Evolutionary conservation across 2,329 filamentous ascomycete species (phyloP).

Genomic region (Emericellopsis atlantica): DNA sequence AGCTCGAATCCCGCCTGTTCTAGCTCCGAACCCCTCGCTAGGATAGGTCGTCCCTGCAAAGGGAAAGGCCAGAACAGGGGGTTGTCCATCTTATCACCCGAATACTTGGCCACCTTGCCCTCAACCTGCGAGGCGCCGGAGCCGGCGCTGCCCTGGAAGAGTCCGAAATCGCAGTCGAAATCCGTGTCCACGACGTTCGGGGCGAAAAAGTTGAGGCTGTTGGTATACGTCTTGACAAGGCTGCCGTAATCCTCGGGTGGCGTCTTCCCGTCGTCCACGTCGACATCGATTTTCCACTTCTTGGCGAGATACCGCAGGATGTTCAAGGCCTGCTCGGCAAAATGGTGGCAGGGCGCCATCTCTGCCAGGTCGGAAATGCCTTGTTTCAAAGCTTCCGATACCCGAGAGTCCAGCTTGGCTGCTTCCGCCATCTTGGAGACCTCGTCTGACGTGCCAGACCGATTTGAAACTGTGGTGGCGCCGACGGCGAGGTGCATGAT

Average conservation of each 20-base stretch:
- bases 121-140: conserved; percentile 3
- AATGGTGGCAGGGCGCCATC: conserved; percentile 49
- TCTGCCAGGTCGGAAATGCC: conserved; percentile 45
- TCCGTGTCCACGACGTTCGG: conserved; percentile 35
- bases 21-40: conserved; percentile 32
- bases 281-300: conserved; percentile 45
- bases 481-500: conserved; percentile 47
- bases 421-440: conserved; percentile 16
- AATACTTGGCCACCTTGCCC: conserved; percentile 7
- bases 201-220: conserved; percentile 44
- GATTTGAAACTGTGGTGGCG: conserved; percentile 14
- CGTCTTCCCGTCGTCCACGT: conserved; percentile 20
- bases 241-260: conserved; percentile 23
- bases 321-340: conserved; percentile 46
- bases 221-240: conserved; percentile 31
- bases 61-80: conserved; percentile 50
- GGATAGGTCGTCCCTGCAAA: conserved; percentile 43
- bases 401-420: conserved; percentile 22
- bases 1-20: conserved; percentile 38
- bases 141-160: conserved; percentile 5
- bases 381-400: conserved; percentile 32
- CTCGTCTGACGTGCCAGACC: conserved; percentile 5
- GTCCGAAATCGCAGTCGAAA: conserved; percentile 29
- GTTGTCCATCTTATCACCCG: conserved; percentile 30
- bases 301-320: conserved; percentile 44